phyloP scores from a whole-genome alignment of 1,139 yeast genomes.

The Sugiyamaella pinicola region DNA sequence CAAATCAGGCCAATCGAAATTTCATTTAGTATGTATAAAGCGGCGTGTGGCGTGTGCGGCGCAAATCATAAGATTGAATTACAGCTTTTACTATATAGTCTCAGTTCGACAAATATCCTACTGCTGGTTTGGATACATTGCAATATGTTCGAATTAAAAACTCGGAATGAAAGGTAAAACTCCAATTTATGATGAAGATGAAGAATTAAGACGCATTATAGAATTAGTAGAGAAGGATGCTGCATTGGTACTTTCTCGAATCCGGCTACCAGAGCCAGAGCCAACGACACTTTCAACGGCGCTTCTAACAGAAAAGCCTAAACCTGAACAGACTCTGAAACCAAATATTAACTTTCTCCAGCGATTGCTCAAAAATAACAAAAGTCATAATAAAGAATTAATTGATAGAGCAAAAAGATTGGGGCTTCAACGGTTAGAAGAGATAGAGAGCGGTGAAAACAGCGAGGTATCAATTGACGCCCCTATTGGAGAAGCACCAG shows the following conservation, averaged over 20 bases:
- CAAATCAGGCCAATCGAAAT: constrained; percentile 11
- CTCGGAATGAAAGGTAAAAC: constrained; percentile 6
- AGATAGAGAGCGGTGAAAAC: neutral
- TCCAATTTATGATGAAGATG: constrained; percentile 15
- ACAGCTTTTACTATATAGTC: neutral
- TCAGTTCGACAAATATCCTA: no score
- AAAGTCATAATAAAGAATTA: constrained; percentile 7
- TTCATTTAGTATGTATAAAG: constrained; percentile 3
- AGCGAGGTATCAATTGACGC: no score
- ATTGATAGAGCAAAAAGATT: neutral
- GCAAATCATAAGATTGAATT: neutral
- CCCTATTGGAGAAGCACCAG: neutral
- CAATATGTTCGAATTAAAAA: neutral
- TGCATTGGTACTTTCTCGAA: neutral
- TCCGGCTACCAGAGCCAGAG: no score
- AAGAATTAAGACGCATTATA: constrained; percentile 23
- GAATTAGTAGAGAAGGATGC: constrained; percentile 25
- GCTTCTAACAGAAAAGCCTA: neutral
- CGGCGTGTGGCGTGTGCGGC: constrained; percentile 1
- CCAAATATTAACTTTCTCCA: constrained; percentile 17
- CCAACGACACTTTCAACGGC: no score
- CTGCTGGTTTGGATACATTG: neutral
- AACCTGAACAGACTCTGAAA: constrained; percentile 18
- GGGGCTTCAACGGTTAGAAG: neutral
- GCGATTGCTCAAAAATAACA: constrained; percentile 9